A percentile compares a stretch with the other conserved stretches of the same genome.
Conservation (phyloP, 73 alveolate species). For the Tetrahymena malaccensis region DNA sequence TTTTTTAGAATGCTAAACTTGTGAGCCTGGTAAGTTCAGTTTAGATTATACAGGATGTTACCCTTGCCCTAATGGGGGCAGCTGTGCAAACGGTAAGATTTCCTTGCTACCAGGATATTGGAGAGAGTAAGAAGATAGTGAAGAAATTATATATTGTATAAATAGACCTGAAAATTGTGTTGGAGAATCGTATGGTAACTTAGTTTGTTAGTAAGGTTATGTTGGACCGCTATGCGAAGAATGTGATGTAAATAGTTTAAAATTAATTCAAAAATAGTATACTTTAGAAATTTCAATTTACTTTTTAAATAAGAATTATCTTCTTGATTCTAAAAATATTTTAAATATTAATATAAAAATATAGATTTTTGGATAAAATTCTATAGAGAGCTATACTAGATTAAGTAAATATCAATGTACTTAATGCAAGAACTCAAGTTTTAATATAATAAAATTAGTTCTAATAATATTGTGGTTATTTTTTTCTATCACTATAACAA, state of each 20-base stretch:
- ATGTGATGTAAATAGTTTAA: background rate
- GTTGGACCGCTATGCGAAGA: background rate
- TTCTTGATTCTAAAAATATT: too few species aligned
- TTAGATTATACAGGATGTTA: background rate
- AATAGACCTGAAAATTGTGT: background rate
- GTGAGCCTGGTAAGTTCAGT: background rate
- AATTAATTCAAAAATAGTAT: too few species aligned
- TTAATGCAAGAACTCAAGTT: background rate
- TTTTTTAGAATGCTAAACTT: background rate
- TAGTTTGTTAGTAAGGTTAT: background rate
- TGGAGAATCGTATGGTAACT: background rate
- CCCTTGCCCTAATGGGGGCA: background rate
- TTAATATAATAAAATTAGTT: too few species aligned
- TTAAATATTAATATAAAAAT: too few species aligned
- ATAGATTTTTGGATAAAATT: background rate
- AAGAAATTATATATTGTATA: background rate
- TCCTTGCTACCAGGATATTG: background rate
- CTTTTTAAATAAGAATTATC: too few species aligned
- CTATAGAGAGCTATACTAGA: background rate
- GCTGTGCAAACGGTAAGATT: background rate
- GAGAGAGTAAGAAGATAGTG: background rate
- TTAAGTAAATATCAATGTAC: background rate
- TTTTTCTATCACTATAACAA: background rate
- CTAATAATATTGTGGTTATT: background rate
- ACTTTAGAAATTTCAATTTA: too few species aligned